Evolutionary conservation across 352 stramenopile genomes (phyloP), one percentile per base, ranked within the genome.

Genomic region (Phytophthora cryptogea): DNA sequence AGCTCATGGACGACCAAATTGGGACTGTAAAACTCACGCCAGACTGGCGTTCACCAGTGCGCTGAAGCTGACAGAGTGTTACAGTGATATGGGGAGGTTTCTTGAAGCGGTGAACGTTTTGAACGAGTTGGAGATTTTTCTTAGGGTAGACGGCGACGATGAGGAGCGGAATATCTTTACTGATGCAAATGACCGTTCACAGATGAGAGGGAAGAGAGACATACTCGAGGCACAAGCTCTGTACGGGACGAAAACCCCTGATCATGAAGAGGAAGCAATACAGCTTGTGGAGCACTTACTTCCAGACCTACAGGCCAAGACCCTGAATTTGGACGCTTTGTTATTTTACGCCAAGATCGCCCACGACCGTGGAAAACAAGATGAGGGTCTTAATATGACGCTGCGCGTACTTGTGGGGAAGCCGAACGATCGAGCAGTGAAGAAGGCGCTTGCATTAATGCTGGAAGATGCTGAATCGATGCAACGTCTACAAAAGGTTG

Each of bases 351-450:
- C 78, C 4, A 72, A 42, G 17, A 79, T 93, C 11, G 81, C 84
- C 1, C 63, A 86, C 39, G 78, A 89, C 47, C 74, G 81, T 3
- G 80, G 78, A 10, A 81, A 77, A 41, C 79, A 77, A 28, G 76
- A 54, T 40, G 81, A 93, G 17, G 84, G 80, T 3, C 41, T 93
- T 32, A 80, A 72, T 53, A 93, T 93, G 81, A 44, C 78, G 9
- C 54, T 93, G 17, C 80, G 72, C 11, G 81, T 88, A 3, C 49
- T 93, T 0, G 78, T 89, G 9, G 73, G 66, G 8, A 80, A 77
- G 42, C 60, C 81, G 0, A 77, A 79, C 5, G 80, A 88, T 50
- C 70, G 56, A 39, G 49, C 42, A 5, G 82, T 90, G 16, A 82
- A 79, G 26, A 75, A 75, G 20, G 71, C 74, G 11, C 68, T 90